phyloP scores from a whole-genome alignment of 2,329 filamentous ascomycete species.

The Lachnellula hyalina region DNA sequence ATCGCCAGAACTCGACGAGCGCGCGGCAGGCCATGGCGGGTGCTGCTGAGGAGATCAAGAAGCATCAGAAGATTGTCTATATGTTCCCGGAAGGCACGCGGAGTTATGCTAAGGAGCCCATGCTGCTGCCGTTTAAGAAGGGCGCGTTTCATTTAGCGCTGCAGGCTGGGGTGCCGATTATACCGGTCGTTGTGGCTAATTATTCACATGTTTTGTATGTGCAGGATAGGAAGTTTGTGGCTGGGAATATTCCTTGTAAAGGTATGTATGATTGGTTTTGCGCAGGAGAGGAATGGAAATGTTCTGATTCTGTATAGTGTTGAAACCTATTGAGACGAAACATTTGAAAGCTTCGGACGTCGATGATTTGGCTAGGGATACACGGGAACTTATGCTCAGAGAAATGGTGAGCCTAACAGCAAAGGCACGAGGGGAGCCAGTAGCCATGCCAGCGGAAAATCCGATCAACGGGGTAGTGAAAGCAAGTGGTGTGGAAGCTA shows the following conservation, averaged over 20 bases:
- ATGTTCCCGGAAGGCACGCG: constrained; percentile 92
- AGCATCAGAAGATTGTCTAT: constrained; percentile 68
- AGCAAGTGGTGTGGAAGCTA: constrained; percentile 25
- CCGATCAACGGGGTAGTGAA: constrained; percentile 22
- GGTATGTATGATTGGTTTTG: constrained; percentile 48
- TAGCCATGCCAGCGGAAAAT: constrained; percentile 22
- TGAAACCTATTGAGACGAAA: constrained; percentile 74
- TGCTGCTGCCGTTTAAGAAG: constrained; percentile 94
- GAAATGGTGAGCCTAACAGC: constrained; percentile 53
- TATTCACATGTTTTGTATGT: constrained; percentile 68
- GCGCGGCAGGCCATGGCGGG: constrained; percentile 81
- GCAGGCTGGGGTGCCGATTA: constrained; percentile 87
- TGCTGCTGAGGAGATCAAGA: constrained; percentile 74
- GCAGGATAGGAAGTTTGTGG: constrained; percentile 58
- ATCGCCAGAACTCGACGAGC: constrained; percentile 77
- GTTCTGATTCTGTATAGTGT: constrained; percentile 45
- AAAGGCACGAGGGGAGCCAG: constrained; percentile 40
- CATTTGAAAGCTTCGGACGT: constrained; percentile 72
- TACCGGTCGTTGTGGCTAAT: constrained; percentile 78
- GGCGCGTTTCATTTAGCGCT: constrained; percentile 95
- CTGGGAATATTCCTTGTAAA: constrained; percentile 69
- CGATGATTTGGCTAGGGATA: constrained; percentile 62
- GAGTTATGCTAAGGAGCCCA: constrained; percentile 77
- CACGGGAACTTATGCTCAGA: constrained; percentile 69
- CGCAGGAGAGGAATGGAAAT: neutral